Evolutionary conservation across 2,329 filamentous ascomycete species (phyloP).

Genomic region (Lachnellula occidentalis): DNA sequence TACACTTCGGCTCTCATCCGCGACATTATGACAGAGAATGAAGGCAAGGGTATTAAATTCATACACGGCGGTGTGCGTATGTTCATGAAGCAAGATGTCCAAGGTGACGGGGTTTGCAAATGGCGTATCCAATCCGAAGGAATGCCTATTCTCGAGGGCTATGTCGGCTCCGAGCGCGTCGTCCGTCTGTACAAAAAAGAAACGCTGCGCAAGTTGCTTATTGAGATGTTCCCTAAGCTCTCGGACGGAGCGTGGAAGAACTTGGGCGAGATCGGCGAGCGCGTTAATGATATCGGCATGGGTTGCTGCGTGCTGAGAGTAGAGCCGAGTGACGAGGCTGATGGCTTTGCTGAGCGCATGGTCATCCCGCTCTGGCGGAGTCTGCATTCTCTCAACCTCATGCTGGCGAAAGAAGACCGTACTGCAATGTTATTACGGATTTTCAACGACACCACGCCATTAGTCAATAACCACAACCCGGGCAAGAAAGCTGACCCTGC

Average conservation of each 20-base stretch:
- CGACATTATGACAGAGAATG: conserved; percentile 80
- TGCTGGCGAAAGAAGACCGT: conserved; percentile 96
- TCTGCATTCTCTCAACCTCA: conserved; percentile 85
- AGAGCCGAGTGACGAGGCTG: conserved; percentile 61
- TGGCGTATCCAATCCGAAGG: conserved; percentile 97
- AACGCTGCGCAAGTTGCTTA: conserved; percentile 75
- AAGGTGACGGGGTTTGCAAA: conserved; percentile 76
- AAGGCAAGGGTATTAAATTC: conserved; percentile 88
- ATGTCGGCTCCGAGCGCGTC: conserved; percentile 73
- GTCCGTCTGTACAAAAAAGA: conserved; percentile 70
- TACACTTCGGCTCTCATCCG: conserved; percentile 83
- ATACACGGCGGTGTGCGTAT: conserved; percentile 97
- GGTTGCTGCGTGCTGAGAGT: conserved; percentile 88
- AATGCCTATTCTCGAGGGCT: conserved; percentile 83
- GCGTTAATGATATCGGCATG: conserved; percentile 73
- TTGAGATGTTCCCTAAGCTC: conserved; percentile 96
- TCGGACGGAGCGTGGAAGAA: conserved; percentile 66
- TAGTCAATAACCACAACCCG: conserved; percentile 53
- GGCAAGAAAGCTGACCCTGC: conserved; percentile 16
- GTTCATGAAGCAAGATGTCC: conserved; percentile 97
- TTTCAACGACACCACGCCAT: conserved; percentile 81
- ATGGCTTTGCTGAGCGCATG: conserved; percentile 69
- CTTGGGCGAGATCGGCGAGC: conserved; percentile 82
- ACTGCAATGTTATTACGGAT: conserved; percentile 86
- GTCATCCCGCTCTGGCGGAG: conserved; percentile 93